Evolutionary conservation across 176 grass and related monocot genomes (phyloP), one percentile per base, ranked within the genome.

Genomic region (Calamus simplicifolius): DNA sequence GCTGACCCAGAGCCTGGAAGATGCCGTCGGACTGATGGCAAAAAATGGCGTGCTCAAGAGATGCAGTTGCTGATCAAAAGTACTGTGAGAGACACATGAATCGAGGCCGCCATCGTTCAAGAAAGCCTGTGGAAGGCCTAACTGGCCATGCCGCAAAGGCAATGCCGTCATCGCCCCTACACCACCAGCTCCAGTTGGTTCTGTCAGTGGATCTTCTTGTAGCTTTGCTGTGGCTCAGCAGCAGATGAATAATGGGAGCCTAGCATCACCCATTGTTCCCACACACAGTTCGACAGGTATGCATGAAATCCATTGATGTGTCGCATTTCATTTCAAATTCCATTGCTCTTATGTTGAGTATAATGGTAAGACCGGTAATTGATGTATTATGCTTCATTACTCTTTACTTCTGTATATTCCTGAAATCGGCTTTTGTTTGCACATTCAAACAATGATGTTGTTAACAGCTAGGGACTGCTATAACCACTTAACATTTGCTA

Each of bases 61-160:
- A 85, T 30, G 94, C 85, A 25, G 72, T 93, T 67, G 81, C 76
- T 4, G 94, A 98, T 58, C 88, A 98, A 58, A 98, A 98, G 67
- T 98, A 98, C n/a, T 98, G 94, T 56, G 94, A 98, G 73, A 76
- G 88, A 18, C 94, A 98, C 77, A 88, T 98, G 78, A 87, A 92
- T 28, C 89, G 94, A 28, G 89, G 86, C 74, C 94, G 94, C 58
- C 94, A 93, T 54, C 94, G 94, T 98, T 98, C 94, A 98, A 98
- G 94, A 98, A 98, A 98, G 94, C 94, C 81, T 98, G 94, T 98
- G 94, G 94, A 98, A 98, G 82, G 73, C 64, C 85, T 83, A 77
- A 53, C 63, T 52, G 73, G 54, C 49, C 85, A 82, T 67, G 75
- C 65, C 54, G 28, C 28, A 1, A 89, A 89, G 35, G 69, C 72